Conservation (phyloP, 2,329 filamentous ascomycete genomes). For the Ophiocordyceps camponoti-rufipedis region DNA sequence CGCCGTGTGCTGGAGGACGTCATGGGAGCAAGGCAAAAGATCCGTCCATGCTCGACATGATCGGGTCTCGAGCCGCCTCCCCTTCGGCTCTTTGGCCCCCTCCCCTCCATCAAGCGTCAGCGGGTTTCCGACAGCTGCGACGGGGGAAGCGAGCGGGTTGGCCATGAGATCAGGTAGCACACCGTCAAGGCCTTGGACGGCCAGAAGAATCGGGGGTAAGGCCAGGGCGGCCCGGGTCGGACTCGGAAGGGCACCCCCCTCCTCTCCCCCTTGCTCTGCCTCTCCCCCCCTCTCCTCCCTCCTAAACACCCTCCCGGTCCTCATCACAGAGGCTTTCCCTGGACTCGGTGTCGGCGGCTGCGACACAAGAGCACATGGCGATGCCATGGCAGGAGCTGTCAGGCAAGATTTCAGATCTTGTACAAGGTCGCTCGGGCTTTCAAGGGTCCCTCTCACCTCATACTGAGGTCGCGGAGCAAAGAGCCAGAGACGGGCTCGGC, state of each 20-base stretch:
- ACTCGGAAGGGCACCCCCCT: background rate
- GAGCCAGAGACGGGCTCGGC: background rate
- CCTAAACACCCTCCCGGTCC: background rate
- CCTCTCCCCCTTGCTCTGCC: background rate
- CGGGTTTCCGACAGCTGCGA: background rate
- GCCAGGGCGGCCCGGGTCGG: background rate
- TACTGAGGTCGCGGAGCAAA: background rate
- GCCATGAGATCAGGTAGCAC: background rate
- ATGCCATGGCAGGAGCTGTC: background rate
- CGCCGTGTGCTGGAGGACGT: background rate
- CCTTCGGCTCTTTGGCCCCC: background rate
- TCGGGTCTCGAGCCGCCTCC: background rate
- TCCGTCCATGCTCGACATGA: background rate
- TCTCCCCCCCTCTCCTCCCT: background rate
- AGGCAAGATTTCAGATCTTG: conserved; percentile 3
- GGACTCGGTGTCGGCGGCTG: background rate
- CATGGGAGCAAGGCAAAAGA: background rate
- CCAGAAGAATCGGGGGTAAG: background rate
- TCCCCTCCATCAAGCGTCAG: background rate
- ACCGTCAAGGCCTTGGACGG: background rate
- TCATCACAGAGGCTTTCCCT: background rate
- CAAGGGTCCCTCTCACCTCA: conserved; percentile 1
- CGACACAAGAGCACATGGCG: conserved; percentile 1
- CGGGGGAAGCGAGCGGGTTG: background rate
- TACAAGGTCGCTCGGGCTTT: conserved; percentile 1